Evolutionary conservation across 2,329 filamentous ascomycete species (phyloP).

Genomic region (Aspergillus sp.): DNA sequence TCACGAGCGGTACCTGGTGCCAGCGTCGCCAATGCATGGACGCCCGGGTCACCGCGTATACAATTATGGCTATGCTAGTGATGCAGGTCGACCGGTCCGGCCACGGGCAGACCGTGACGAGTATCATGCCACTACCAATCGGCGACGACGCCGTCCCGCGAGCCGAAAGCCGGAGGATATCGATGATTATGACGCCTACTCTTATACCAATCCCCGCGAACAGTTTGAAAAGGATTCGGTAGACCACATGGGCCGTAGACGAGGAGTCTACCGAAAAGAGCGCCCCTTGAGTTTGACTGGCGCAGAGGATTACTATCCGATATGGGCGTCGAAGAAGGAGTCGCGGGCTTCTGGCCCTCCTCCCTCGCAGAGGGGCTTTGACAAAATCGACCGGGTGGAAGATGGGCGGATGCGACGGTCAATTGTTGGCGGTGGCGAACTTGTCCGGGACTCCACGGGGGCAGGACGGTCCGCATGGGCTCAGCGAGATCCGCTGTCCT

Average conservation of each 20-base stretch:
- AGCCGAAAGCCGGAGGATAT: conserved; percentile 28
- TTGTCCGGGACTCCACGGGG: conserved; percentile 32
- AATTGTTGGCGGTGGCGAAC: conserved; percentile 16
- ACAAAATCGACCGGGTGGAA: conserved; percentile 25
- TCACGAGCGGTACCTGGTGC: conserved; percentile 27
- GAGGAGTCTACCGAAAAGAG: conserved; percentile 17
- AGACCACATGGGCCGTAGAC: conserved; percentile 25
- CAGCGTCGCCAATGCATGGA: conserved; percentile 23
- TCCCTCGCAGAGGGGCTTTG: conserved; percentile 30
- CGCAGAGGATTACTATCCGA: conserved; percentile 24
- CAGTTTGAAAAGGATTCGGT: conserved; percentile 41
- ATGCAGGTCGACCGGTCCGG: conserved; percentile 22
- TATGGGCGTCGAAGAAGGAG: conserved; percentile 19
- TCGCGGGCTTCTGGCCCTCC: conserved; percentile 29
- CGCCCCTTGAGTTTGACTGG: conserved; percentile 35
- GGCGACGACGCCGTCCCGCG: conserved; percentile 20
- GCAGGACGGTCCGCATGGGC: conserved; percentile 24
- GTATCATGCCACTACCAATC: conserved; percentile 20
- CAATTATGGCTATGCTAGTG: conserved; percentile 27
- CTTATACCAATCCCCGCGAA: conserved; percentile 41
- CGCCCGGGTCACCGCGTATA: conserved; percentile 21
- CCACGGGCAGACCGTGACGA: conserved; percentile 14
- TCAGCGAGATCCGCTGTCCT: conserved; percentile 36
- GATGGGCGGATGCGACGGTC: conserved; percentile 18
- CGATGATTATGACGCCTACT: conserved; percentile 37